phyloP scores from a whole-genome alignment of 2,329 filamentous ascomycete species.

The Aspergillus chevalieri region DNA sequence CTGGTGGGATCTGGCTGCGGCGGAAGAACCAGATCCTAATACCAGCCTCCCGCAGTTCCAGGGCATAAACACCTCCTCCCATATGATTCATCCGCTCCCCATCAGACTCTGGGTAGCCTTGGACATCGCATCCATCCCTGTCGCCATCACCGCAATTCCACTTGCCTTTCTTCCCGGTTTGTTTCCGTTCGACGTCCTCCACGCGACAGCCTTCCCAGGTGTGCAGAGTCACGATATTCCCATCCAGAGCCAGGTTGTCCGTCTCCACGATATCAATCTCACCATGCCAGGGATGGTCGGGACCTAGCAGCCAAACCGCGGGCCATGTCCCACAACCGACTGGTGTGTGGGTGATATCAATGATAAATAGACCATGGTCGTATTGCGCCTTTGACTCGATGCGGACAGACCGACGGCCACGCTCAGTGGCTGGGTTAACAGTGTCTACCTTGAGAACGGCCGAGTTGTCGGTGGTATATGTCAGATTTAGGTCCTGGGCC shows the following conservation, averaged over 20 bases:
- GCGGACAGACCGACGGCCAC: background rate
- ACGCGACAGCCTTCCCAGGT: background rate
- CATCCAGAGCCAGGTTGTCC: background rate
- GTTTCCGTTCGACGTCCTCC: background rate
- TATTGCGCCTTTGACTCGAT: background rate
- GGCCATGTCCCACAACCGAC: background rate
- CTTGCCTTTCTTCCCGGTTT: background rate
- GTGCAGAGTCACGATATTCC: background rate
- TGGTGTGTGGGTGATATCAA: background rate
- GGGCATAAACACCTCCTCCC: background rate
- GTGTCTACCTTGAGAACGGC: background rate
- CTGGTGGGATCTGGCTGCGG: background rate
- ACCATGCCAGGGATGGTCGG: background rate
- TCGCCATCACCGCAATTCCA: background rate
- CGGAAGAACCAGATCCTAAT: background rate
- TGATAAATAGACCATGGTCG: background rate
- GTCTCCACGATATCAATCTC: background rate
- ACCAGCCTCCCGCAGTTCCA: background rate
- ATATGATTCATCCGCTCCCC: background rate
- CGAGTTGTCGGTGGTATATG: background rate
- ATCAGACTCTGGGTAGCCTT: background rate
- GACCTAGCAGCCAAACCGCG: background rate
- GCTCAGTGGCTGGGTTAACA: background rate
- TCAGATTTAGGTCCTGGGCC: background rate
- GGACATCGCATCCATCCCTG: background rate